A percentile compares a stretch with the other conserved stretches of the same genome.
These are phyloP conservation scores for Fusarium udum DNA, from an alignment of 2,329 filamentous ascomycete species.

Conservation along the genomic window DNA sequence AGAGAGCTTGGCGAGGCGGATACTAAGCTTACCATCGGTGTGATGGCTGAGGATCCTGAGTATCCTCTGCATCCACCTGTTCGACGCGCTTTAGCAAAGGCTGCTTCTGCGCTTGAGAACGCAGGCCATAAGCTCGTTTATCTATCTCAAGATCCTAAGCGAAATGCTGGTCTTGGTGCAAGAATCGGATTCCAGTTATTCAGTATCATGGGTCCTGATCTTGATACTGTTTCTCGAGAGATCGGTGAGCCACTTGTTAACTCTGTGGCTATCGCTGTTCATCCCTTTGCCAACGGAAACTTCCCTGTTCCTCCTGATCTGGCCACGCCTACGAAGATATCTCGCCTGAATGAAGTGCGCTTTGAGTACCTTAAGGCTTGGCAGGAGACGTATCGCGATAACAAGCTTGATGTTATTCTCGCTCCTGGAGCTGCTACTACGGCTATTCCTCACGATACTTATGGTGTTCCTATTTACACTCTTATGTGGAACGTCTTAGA, in stretches of 20 bases:
- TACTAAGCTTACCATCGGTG: constrained; percentile 53
- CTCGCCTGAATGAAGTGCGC: constrained; percentile 3
- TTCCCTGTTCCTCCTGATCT: constrained; percentile 26
- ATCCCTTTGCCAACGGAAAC: constrained; percentile 20
- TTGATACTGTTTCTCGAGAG: constrained; percentile 15
- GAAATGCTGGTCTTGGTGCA: constrained; percentile 16
- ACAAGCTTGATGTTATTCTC: constrained; percentile 32
- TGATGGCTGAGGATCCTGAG: constrained; percentile 57
- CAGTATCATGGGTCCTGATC: constrained; percentile 18
- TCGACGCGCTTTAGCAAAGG: constrained; percentile 54
- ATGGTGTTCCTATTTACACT: constrained; percentile 33
- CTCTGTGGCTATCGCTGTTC: constrained; percentile 28
- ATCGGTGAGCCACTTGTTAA: constrained; percentile 32
- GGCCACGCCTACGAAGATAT: background rate
- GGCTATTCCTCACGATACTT: constrained; percentile 35
- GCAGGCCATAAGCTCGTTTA: constrained; percentile 57
- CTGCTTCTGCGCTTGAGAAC: constrained; percentile 49
- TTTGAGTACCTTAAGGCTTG: constrained; percentile 22
- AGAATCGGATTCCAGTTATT: constrained; percentile 39
- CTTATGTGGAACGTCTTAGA: constrained; percentile 41
- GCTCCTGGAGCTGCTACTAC: constrained; percentile 28
- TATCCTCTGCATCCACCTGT: constrained; percentile 63
- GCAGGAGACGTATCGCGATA: constrained; percentile 23
- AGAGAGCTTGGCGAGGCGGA: constrained; percentile 37
- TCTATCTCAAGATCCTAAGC: constrained; percentile 40